Evolutionary conservation across 805 yeast species (phyloP), one percentile per base, ranked within the genome.

Genomic region (Yarrowia sp.): DNA sequence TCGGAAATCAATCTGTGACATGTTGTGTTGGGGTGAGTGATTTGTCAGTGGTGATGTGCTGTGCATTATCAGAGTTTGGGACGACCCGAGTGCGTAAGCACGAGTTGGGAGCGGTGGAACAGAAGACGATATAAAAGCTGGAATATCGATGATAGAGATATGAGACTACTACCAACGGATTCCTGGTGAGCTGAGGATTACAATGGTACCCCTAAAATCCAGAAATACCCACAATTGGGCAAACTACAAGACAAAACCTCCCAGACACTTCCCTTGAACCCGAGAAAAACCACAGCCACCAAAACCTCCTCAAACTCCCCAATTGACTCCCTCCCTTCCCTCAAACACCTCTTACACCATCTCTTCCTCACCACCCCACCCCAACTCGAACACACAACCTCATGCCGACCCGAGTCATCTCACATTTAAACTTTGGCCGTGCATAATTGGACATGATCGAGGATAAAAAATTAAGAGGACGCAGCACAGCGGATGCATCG

Each of bases 1-100:
- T 83, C 99, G 71, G 69, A 77, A 78, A 68, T 68, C 68, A 31
- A 64, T 55, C 64, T 55, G 61, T 36, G 61, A 55, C 61, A 55
- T 55, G 47, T 4, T 55, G 60, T 51, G 22, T n/a, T 15, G 43
- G 10, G 9, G 43, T 51, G 58, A 51, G 47, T 55, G 28, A 55
- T 55, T 39, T 55, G 43, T 50, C 47, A 55, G 61, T 39, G 47
- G 47, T 15, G 47, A 41, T 55, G 61, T 31, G 45, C 45, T 53
- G 45, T 39, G 61, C 61, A 55, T 55, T 55, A 55, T 55, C 61
- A 55, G 58, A 51, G 58, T 51, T 51, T 51, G 42, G 58, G 58
- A 38, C 28, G 28, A 22, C 28, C 28, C 28, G 28, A 22, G 28
- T 22, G 28, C 28, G 28, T 22, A 22, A 22, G 28, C 28, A 22